Evolutionary conservation across 1,139 yeast species (phyloP), one percentile per base, ranked within the genome.

Genomic region (Kodamaea derodonti): DNA sequence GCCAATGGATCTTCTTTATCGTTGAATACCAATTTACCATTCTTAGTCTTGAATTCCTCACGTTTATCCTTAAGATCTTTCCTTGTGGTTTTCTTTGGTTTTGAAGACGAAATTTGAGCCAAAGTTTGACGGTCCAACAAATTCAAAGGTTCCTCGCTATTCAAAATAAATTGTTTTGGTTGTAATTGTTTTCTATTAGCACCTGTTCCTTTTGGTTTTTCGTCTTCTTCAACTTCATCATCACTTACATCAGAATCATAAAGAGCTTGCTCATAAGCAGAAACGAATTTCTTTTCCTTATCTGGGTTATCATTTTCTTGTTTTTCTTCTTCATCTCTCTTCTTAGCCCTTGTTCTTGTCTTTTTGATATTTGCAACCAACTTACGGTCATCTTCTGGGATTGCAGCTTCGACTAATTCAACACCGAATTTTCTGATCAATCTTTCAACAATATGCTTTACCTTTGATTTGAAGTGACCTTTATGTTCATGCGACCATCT

Each of bases 401-500:
- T 88, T 34, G 79, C 78, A 35, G 66, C 66, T 53, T 84, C 95
- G 37, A 92, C 75, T 25, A 68, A 75, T 25, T 88, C 97, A 44
- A 78, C 75, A 13, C 98, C 97, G 54, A 86, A 88, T 52, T 88
- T 81, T 58, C 98, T 78, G 36, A 92, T 77, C 52, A 92, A 69
- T 52, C 98, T 78, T 68, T 92, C 98, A 43, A 92, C 69, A 41
- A 92, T 84, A 53, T 92, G 97, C 65, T 87, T 87, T 29, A 92
- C 94, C 60, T 86, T 90, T 20, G 88, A 76, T 57, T 86, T 87
- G 72, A 94, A 90, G 54, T 88, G 96, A 27, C 95, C 95, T 52
- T 86, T 86, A 62, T 90, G 97, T 57, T 88, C 97, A 57, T 87
- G 95, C 28, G 96, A 86, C 95, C 97, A 90, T 46, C 80, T 80